These are phyloP conservation scores for Ulota crispa DNA, from an alignment of 225 moss, liverwort and hornwort species.

Conservation along the genomic window DNA sequence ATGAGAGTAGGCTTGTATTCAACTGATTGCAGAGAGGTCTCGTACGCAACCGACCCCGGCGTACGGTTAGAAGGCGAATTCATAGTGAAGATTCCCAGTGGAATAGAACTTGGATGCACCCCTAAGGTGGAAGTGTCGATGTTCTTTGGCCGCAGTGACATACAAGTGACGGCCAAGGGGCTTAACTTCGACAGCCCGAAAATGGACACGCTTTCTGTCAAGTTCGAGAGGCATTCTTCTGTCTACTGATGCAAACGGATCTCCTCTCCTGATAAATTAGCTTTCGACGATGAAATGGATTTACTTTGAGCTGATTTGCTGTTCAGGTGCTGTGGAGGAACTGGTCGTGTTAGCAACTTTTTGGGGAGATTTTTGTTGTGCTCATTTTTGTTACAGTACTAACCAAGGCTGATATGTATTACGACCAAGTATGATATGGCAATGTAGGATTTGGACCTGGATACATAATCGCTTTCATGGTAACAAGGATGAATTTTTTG, in stretches of 20 bases:
- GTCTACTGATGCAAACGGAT: neutral
- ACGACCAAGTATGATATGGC: neutral
- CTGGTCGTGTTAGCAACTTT: neutral
- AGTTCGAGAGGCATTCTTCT: neutral
- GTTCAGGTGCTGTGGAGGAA: neutral
- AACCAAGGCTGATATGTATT: neutral
- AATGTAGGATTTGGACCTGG: neutral
- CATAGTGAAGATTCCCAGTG: neutral
- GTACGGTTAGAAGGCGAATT: neutral
- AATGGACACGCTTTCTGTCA: neutral
- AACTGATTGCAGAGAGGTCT: neutral
- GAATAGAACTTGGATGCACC: slow-evolving; percentile 1
- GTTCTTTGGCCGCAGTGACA: neutral
- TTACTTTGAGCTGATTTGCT: too few species aligned
- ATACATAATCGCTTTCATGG: too few species aligned
- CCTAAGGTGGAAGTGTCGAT: slow-evolving; percentile 9
- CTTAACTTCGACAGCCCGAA: slow-evolving; percentile 24
- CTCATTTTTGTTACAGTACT: neutral
- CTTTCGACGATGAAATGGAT: neutral
- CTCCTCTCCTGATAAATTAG: neutral
- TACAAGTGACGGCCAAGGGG: slow-evolving; percentile 9
- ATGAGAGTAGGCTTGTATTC: slow-evolving; percentile 4
- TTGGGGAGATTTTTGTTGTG: neutral
- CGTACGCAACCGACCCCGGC: neutral
- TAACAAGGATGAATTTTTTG: neutral